Evolutionary conservation across 371 early-diverging fungal genomes (phyloP).

Genomic region (Mortierella sp.): DNA sequence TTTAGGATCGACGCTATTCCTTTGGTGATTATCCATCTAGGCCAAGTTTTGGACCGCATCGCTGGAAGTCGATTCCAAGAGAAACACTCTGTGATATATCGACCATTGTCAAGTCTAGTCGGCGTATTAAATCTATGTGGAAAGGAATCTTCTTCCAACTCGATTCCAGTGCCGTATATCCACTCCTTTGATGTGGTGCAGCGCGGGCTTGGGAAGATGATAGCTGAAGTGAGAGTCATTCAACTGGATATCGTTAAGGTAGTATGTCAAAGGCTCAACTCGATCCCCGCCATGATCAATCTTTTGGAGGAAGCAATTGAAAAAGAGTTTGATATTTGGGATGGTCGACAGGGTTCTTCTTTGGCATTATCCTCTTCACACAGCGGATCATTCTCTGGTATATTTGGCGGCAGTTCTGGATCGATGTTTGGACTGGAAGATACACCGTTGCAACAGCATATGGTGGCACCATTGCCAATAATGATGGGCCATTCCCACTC

Average conservation of each 20-base stretch:
- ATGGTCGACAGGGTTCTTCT: slow-evolving; percentile 25
- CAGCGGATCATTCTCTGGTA: background rate
- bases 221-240: slow-evolving; percentile 30
- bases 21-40: slow-evolving; percentile 30
- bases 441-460: slow-evolving; percentile 11
- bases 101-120: slow-evolving; percentile 31
- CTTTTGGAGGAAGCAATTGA: slow-evolving; percentile 51
- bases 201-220: slow-evolving; percentile 30
- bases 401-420: slow-evolving; percentile 1
- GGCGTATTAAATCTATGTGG: slow-evolving; percentile 37
- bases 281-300: slow-evolving; percentile 38
- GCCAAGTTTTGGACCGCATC: slow-evolving; percentile 42
- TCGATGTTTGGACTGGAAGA: slow-evolving; percentile 42
- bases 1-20: slow-evolving; percentile 37
- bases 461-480: slow-evolving; percentile 16
- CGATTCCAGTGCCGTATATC: background rate
- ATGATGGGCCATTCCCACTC: slow-evolving; percentile 9
- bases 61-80: slow-evolving; percentile 18
- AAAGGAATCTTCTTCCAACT: slow-evolving; percentile 1
- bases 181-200: slow-evolving; percentile 27
- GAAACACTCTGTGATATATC: slow-evolving; percentile 25
- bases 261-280: slow-evolving; percentile 36
- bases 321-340: slow-evolving; percentile 47
- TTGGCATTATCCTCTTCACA: background rate
- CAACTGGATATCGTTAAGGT: slow-evolving; percentile 41